Conservation (phyloP, 139 green algal genomes). For the Pleodorina starrii region DNA sequence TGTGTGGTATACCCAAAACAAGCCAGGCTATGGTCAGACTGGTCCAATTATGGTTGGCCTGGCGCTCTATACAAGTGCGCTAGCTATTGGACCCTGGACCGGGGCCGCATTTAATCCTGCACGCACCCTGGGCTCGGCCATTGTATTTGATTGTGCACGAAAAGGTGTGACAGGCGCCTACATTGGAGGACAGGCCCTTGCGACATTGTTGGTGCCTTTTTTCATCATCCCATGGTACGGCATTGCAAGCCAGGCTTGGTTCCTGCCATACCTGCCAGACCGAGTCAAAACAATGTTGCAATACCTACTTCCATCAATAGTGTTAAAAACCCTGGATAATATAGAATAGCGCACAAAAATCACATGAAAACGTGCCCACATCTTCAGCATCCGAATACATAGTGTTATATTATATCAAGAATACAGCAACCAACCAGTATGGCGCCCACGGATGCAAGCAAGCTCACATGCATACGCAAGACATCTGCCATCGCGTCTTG, state of each 20-base stretch:
- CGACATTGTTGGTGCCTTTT: not conserved
- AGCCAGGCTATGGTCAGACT: not conserved
- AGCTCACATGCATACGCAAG: too few species aligned
- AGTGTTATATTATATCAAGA: too few species aligned
- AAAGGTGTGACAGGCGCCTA: not conserved
- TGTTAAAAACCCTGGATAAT: too few species aligned
- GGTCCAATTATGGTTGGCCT: slow-evolving; percentile 16
- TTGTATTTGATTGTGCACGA: not conserved
- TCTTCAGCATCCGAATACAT: too few species aligned
- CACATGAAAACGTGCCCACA: too few species aligned
- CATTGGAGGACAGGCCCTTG: not conserved
- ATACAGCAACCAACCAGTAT: too few species aligned
- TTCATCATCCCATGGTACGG: not conserved
- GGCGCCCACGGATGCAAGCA: too few species aligned
- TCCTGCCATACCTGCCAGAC: not conserved
- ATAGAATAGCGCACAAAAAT: too few species aligned
- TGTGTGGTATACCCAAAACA: slow-evolving; percentile 11
- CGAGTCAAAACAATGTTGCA: not conserved
- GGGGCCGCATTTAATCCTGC: not conserved
- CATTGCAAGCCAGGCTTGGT: not conserved
- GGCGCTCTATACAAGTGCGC: not conserved
- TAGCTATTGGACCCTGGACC: not conserved
- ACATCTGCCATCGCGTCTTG: too few species aligned
- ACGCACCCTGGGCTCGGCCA: not conserved
- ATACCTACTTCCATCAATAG: too few species aligned